phyloP scores from a whole-genome alignment of 495 filamentous ascomycete genomes.

The Penicillium pancosmium region DNA sequence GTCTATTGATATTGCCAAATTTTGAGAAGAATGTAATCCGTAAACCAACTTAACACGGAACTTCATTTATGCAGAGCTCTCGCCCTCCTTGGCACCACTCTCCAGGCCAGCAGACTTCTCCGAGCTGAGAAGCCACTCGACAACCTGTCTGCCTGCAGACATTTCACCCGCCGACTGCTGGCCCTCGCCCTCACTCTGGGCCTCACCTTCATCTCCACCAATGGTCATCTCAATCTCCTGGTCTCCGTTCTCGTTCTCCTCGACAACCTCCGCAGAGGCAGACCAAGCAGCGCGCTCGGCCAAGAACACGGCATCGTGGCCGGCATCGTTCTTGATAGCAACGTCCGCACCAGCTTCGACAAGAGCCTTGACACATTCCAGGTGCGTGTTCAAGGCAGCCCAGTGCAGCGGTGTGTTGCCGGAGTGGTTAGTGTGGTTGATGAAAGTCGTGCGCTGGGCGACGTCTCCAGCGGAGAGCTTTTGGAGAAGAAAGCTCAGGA shows the following conservation, averaged over 20 bases:
- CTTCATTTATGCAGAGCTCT: conserved; percentile 20
- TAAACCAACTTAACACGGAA: conserved; percentile 7
- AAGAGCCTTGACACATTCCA: conserved; percentile 76
- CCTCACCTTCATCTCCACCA: conserved; percentile 27
- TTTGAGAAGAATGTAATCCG: conserved; percentile 10
- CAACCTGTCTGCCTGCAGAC: conserved; percentile 45
- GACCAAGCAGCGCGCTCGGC: conserved; percentile 67
- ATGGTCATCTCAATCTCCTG: conserved; percentile 37
- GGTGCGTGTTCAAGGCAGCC: conserved; percentile 86
- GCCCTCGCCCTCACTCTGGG: conserved; percentile 17
- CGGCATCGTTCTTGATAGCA: conserved; percentile 73
- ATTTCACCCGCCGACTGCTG: conserved; percentile 29
- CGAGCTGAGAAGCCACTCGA: conserved; percentile 50
- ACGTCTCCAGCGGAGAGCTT: conserved; percentile 34
- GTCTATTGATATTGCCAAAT: conserved; percentile 16
- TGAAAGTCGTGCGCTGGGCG: conserved; percentile 35
- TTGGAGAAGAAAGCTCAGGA: conserved; percentile 52
- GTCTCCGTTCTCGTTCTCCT: conserved; percentile 21
- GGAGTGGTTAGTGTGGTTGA: conserved; percentile 72
- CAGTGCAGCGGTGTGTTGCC: conserved; percentile 93
- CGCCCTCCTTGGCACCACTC: conserved; percentile 33
- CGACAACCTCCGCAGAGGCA: conserved; percentile 28
- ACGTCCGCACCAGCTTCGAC: conserved; percentile 74
- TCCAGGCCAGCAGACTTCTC: conserved; percentile 44
- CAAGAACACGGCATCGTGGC: conserved; percentile 83